Evolutionary conservation across 768 basidiomycete species (phyloP), one percentile per base, ranked within the genome.

Genomic region (Boletus edulis): DNA sequence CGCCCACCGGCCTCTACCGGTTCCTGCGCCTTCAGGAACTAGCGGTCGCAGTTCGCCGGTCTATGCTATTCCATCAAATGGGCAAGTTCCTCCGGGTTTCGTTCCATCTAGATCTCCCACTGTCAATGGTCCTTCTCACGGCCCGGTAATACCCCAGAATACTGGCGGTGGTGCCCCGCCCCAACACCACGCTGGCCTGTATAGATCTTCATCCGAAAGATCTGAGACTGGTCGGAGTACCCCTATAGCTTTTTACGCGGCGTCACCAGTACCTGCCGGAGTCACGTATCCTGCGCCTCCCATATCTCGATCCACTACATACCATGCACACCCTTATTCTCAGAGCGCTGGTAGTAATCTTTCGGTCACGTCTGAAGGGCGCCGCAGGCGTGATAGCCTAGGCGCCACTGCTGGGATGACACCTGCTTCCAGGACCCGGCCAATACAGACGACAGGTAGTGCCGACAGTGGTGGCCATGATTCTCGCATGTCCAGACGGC

Each of bases 281-380:
- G 24, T 69, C 38, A 57, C 58, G 3, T 71, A 71, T 31, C 67
- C 69, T 8, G 63, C 52, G 1, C 69, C 69, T 34, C 71, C 69
- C 14, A 50, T 71, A 41, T 58, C 65, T 17, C 70, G 69, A 22
- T 62, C 63, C 0, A 58, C 61, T n/a, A 15, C 51, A 5, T 65
- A 56, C 48, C 56, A 45, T 3, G 51, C 40, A 14, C 39, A 42
- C 9, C 2, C 43, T 5, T 27, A 57, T 46, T 22, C 51, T 41
- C 53, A 55, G 18, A 46, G 41, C 11, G 49, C 48, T 0, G 41
- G 46, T 1, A 59, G 59, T 24, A 67, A 67, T 18, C 46, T 59
- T 7, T 61, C 70, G 17, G 52, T 51, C 20, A 62, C 70, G 38
- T 55, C 59, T 5, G 71, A 72, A 5, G 58, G 62, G 3, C 68